Conservation (phyloP, 2,329 filamentous ascomycete genomes). For the Fusarium sp. region DNA sequence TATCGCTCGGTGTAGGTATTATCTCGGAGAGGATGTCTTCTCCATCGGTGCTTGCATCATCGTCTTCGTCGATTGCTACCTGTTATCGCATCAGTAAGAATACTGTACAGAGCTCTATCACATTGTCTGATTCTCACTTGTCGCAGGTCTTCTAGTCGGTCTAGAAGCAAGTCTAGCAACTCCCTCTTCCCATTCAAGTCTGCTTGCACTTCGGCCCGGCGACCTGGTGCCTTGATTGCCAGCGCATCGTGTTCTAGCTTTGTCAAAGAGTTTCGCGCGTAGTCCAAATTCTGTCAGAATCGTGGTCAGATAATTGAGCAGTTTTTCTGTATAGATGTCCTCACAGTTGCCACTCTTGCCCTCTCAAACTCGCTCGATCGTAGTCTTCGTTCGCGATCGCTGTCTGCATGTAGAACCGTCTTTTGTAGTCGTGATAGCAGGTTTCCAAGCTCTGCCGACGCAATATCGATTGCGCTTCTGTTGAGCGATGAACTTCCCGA, state of each 20-base stretch:
- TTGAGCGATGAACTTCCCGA: slow-evolving; percentile 15
- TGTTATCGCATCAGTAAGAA: slow-evolving; percentile 34
- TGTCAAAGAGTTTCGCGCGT: slow-evolving; percentile 75
- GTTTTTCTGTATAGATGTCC: slow-evolving; percentile 33
- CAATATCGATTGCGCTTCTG: slow-evolving; percentile 45
- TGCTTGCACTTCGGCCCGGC: slow-evolving; percentile 69
- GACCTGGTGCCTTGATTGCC: slow-evolving; percentile 66
- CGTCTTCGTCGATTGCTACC: slow-evolving; percentile 52
- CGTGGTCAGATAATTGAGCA: slow-evolving; percentile 10
- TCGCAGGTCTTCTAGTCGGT: slow-evolving; percentile 74
- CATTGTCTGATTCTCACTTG: slow-evolving; percentile 57
- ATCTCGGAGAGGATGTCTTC: slow-evolving; percentile 68
- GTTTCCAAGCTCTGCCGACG: slow-evolving; percentile 66
- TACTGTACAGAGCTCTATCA: neutral
- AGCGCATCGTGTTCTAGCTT: slow-evolving; percentile 76
- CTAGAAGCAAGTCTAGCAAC: slow-evolving; percentile 71
- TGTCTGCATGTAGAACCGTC: slow-evolving; percentile 70
- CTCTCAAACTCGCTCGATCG: slow-evolving; percentile 74
- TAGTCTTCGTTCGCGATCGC: slow-evolving; percentile 67
- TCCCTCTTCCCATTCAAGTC: slow-evolving; percentile 74
- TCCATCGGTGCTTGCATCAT: slow-evolving; percentile 60
- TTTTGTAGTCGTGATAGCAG: slow-evolving; percentile 74
- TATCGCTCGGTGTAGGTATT: slow-evolving; percentile 66
- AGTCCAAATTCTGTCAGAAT: slow-evolving; percentile 72
- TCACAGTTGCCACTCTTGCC: slow-evolving; percentile 54